These are phyloP conservation scores for Helianthus annuus DNA, from an alignment of 129 eudicot species.

Conservation along the genomic window HanXRQr2.0-SUNRISE NC_035437.2:162663714-162664213, in stretches of 20 bases:
- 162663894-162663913: slow-evolving; percentile 18
- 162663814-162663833: too few relatives aligned
- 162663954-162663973: slow-evolving; percentile 19
- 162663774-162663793: too few relatives aligned
- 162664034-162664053: background rate
- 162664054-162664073: background rate
- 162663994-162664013: slow-evolving; percentile 18
- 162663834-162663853: too few relatives aligned
- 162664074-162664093: slow-evolving; percentile 10
- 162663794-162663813: too few relatives aligned
- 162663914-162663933: slow-evolving; percentile 14
- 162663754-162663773: too few relatives aligned
- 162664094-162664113: slow-evolving; percentile 22
- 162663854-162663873: too few relatives aligned
- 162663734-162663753: too few relatives aligned
- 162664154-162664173: slow-evolving; percentile 26
- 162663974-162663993: slow-evolving; percentile 29
- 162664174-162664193: slow-evolving; percentile 32
- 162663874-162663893: background rate
- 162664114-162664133: slow-evolving; percentile 36
- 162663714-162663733: too few relatives aligned
- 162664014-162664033: slow-evolving; percentile 6
- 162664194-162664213: slow-evolving; percentile 45
- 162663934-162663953: slow-evolving; percentile 20
- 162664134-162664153: slow-evolving; percentile 27